phyloP scores from a whole-genome alignment of 2,329 filamentous ascomycete species.

The Hypoxylon rubiginosum region DNA sequence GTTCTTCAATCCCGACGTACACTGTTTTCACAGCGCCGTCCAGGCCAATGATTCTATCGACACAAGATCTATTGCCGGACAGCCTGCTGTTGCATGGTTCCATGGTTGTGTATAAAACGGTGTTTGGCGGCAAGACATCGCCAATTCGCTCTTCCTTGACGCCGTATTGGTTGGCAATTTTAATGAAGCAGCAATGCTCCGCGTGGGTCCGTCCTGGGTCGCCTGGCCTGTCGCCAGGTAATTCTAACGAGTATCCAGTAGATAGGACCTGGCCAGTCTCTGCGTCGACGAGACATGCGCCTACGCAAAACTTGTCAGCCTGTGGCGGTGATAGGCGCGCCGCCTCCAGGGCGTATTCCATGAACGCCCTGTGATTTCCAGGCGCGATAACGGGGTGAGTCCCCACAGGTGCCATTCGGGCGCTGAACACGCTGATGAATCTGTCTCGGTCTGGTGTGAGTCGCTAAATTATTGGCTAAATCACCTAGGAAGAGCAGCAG shows the following conservation, averaged over 20 bases:
- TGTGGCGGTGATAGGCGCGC: slow-evolving; percentile 56
- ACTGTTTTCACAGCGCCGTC: slow-evolving; percentile 42
- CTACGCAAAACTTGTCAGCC: slow-evolving; percentile 58
- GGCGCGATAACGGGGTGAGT: slow-evolving; percentile 8
- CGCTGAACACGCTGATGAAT: too few species aligned
- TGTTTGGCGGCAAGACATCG: slow-evolving; percentile 56
- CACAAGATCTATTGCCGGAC: slow-evolving; percentile 55
- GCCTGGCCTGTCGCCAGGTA: slow-evolving; percentile 53
- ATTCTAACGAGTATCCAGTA: slow-evolving; percentile 59
- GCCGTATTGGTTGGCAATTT: slow-evolving; percentile 55
- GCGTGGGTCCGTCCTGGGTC: slow-evolving; percentile 58
- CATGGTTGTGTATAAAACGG: slow-evolving; percentile 61
- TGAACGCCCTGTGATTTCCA: slow-evolving; percentile 42
- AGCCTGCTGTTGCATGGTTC: slow-evolving; percentile 60
- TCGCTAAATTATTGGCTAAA: too few species aligned
- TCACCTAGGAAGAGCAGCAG: too few species aligned
- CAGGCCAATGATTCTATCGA: slow-evolving; percentile 29
- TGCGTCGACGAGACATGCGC: slow-evolving; percentile 57
- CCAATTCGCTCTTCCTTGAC: slow-evolving; percentile 54
- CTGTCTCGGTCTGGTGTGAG: too few species aligned
- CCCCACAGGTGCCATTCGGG: background rate
- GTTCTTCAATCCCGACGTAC: slow-evolving; percentile 58
- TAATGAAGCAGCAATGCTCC: slow-evolving; percentile 61
- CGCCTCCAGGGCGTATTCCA: slow-evolving; percentile 55
- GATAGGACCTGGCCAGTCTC: slow-evolving; percentile 55